Evolutionary conservation across 1,139 yeast genomes (phyloP).

Genomic region (Arxiozyma slooffiae): DNA sequence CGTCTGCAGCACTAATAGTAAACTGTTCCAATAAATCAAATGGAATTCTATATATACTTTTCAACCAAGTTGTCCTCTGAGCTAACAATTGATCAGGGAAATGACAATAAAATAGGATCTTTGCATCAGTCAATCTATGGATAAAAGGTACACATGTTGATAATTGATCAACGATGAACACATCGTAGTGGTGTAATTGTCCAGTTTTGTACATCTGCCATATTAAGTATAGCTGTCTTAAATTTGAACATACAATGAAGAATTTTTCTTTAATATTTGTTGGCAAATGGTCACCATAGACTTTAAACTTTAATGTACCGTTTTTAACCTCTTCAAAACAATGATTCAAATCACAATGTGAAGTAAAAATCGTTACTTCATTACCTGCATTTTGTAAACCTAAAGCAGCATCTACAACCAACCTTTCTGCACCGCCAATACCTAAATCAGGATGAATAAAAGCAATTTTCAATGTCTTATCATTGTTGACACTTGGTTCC

Average conservation of each 20-base stretch:
- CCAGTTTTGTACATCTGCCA: conserved; percentile 42
- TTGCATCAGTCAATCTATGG: conserved; percentile 37
- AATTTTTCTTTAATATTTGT: conserved; percentile 55
- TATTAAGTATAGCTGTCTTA: conserved; percentile 68
- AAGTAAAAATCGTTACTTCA: conserved; percentile 63
- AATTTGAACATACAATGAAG: conserved; percentile 70
- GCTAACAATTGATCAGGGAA: conserved; percentile 87
- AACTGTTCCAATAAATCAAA: conserved; percentile 76
- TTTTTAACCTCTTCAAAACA: conserved; percentile 81
- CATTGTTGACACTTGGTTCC: background rate
- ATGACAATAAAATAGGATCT: conserved; percentile 78
- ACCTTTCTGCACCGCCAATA: conserved; percentile 93
- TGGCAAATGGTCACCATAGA: conserved; percentile 77
- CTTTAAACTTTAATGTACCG: conserved; percentile 49
- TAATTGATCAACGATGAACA: conserved; percentile 78
- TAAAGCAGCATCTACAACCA: conserved; percentile 89
- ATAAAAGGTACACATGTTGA: conserved; percentile 77
- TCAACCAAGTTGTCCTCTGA: conserved; percentile 43
- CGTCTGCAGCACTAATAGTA: conserved; percentile 69
- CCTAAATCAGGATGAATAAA: conserved; percentile 95
- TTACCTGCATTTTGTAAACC: conserved; percentile 69
- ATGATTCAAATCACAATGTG: conserved; percentile 78
- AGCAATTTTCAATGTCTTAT: conserved; percentile 45
- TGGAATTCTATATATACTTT: conserved; percentile 63
- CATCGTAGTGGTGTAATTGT: conserved; percentile 46